phyloP scores from a whole-genome alignment of 306 rosid genomes.

The Macrotyloma uniflorum region DNA sequence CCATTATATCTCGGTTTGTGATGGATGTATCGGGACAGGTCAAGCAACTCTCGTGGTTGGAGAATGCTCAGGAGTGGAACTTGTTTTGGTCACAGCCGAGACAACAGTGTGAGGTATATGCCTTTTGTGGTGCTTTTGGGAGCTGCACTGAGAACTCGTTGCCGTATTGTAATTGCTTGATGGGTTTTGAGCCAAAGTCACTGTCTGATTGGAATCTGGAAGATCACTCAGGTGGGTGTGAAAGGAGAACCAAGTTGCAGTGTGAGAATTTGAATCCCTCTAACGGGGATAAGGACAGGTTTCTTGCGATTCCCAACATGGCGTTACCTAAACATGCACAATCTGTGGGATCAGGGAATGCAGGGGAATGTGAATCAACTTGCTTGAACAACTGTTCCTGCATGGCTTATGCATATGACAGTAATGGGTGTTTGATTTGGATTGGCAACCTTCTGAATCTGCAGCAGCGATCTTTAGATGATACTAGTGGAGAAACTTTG shows the following conservation, averaged over 20 bases:
- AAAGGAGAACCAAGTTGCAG: constrained; percentile 46
- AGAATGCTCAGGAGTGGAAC: constrained; percentile 44
- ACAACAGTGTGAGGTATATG: constrained; percentile 53
- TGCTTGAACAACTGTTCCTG: constrained; percentile 53
- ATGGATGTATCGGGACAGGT: constrained; percentile 53
- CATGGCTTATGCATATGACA: constrained; percentile 46
- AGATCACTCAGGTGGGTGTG: constrained; percentile 63
- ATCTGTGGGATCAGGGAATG: constrained; percentile 21
- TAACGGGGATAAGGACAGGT: constrained; percentile 36
- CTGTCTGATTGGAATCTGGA: constrained; percentile 44
- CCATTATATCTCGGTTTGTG: constrained; percentile 23
- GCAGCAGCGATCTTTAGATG: constrained; percentile 46
- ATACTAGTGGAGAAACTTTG: constrained; percentile 43
- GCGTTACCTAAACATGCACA: constrained; percentile 24
- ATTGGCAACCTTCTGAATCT: constrained; percentile 40
- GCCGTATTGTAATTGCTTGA: constrained; percentile 57
- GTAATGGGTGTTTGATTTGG: constrained; percentile 54
- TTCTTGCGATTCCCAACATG: constrained; percentile 27
- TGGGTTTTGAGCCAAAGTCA: constrained; percentile 48
- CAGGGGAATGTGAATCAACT: constrained; percentile 43
- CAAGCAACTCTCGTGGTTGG: constrained; percentile 45
- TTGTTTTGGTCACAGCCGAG: constrained; percentile 59
- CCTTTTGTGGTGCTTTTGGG: constrained; percentile 59
- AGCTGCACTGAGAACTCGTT: constrained; percentile 45
- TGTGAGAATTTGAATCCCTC: constrained; percentile 25